Conservation (phyloP, 495 filamentous ascomycete genomes). For the Annulohypoxylon maeteangense region DNA sequence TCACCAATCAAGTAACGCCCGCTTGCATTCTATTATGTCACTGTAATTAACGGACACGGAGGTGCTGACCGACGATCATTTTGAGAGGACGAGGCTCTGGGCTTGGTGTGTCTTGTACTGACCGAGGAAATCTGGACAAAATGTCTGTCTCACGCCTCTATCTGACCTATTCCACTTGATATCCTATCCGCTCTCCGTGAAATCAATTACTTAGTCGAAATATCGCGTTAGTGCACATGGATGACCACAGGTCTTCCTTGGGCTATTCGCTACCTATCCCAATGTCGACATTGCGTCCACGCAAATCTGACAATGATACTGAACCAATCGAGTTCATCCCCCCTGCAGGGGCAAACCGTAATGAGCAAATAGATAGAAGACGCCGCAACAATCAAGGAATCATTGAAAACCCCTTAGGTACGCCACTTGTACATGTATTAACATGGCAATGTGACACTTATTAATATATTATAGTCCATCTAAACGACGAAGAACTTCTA, state of each 20-base stretch:
- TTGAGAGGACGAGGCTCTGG: background rate
- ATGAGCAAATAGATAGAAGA: slow-evolving; percentile 24
- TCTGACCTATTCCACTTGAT: slow-evolving; percentile 7
- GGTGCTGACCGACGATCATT: slow-evolving; percentile 9
- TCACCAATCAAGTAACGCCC: slow-evolving; percentile 3
- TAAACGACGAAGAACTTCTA: slow-evolving; percentile 44
- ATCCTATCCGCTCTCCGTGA: background rate
- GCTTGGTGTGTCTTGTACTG: background rate
- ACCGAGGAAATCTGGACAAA: slow-evolving; percentile 15
- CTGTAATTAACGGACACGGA: slow-evolving; percentile 6
- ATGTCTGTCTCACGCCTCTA: slow-evolving; percentile 1
- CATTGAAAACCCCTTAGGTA: slow-evolving; percentile 46
- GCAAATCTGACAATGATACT: background rate
- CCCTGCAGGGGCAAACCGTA: slow-evolving; percentile 3
- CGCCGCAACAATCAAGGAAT: slow-evolving; percentile 37
- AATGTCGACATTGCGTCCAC: background rate
- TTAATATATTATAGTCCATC: slow-evolving; percentile 35
- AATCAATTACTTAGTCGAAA: background rate
- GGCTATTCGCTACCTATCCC: background rate
- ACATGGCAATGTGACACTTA: background rate
- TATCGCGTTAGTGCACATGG: background rate
- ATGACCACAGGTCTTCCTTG: slow-evolving; percentile 13
- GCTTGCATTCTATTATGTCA: slow-evolving; percentile 17
- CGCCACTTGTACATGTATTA: background rate
- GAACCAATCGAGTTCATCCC: slow-evolving; percentile 8